Base-by-base conservation (phyloP, 768 basidiomycete species). In the Suillus brevipes region DNA sequence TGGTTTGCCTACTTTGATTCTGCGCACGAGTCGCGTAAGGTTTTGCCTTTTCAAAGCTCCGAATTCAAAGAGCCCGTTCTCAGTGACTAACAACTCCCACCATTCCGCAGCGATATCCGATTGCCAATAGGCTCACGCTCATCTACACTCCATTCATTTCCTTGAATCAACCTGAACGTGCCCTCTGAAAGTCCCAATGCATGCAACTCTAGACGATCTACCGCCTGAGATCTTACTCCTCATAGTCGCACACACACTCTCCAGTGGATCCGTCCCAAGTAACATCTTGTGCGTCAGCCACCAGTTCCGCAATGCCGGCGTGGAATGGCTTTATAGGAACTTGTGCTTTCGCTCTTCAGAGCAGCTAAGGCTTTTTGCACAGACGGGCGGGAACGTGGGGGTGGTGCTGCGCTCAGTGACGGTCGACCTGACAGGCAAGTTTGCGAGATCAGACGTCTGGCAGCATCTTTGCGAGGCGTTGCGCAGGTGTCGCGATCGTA, bases 361-460 rank as follows among this genome's bases (percentile, higher is more conserved):
- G 10, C 78, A 76, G 55, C 66, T 75, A 6, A 63, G 9, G 23
- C 67, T 65, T 57, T 75, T 71, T 57, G 60, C 55, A 5, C 65
- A 63, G 43, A 56, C 16, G n/a, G 16, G 49, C 23, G 8, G 47
- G 20, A 62, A 63, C 53, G 65, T 61, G 6, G 65, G 73, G 34
- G 73, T 74, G 55, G 57, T 68, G 20, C 77, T 77, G 4, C 74
- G 67, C 47, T 68, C 71, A 7, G 55, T 81, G 42, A 62, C 40
- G 3, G 67, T 80, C 28, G 70, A 72, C 23, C 65, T 79, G 28
- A 64, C 75, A 3, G 78, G 78, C 9, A 78, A 71, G 8, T 67
- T 69, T 10, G 73, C 70, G n/a, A 68, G 71, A 18, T 72, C 66
- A 18, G 68, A 71, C 10, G 66, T 75, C 25, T 73, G 80, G 38